Conservation (phyloP, 2,329 filamentous ascomycete species). For the Calonectria crousiana region DNA sequence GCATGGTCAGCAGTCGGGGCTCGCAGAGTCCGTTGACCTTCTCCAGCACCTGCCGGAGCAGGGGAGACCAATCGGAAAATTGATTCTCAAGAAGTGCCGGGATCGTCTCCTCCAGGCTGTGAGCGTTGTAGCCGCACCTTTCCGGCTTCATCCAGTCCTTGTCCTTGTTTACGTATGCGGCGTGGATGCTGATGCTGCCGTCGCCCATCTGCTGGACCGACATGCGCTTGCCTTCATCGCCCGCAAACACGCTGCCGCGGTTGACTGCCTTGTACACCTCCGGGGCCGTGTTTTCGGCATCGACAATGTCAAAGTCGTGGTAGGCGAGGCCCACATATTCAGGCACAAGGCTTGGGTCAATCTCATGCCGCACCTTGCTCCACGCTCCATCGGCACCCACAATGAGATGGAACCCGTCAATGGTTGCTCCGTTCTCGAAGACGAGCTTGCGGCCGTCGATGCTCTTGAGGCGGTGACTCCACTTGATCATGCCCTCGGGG, state of each 20-base stretch:
- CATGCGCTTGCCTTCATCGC: slow-evolving; percentile 56
- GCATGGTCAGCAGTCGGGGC: slow-evolving; percentile 62
- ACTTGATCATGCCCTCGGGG: slow-evolving; percentile 58
- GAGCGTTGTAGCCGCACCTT: slow-evolving; percentile 59
- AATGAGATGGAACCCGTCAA: slow-evolving; percentile 54
- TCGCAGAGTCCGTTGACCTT: slow-evolving; percentile 54
- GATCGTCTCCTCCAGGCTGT: slow-evolving; percentile 53
- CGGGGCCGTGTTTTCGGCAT: slow-evolving; percentile 56
- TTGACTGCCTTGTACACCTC: slow-evolving; percentile 60
- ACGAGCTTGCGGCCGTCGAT: slow-evolving; percentile 52
- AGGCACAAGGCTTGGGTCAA: slow-evolving; percentile 55
- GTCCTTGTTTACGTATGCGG: slow-evolving; percentile 53
- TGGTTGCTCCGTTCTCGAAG: slow-evolving; percentile 50
- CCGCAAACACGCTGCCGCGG: slow-evolving; percentile 59
- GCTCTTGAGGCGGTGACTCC: slow-evolving; percentile 57
- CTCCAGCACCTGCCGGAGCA: slow-evolving; percentile 56
- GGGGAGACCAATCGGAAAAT: slow-evolving; percentile 56
- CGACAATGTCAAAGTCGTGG: slow-evolving; percentile 56
- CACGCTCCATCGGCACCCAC: slow-evolving; percentile 54
- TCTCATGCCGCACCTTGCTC: slow-evolving; percentile 49
- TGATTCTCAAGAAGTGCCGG: slow-evolving; percentile 50
- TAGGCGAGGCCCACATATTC: slow-evolving; percentile 59
- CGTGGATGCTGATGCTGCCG: slow-evolving; percentile 57
- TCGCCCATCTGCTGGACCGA: slow-evolving; percentile 59
- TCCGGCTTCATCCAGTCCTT: slow-evolving; percentile 51